Base-by-base conservation (phyloP, 306 rosid species). In the Ammopiptanthus mongolicus region DNA sequence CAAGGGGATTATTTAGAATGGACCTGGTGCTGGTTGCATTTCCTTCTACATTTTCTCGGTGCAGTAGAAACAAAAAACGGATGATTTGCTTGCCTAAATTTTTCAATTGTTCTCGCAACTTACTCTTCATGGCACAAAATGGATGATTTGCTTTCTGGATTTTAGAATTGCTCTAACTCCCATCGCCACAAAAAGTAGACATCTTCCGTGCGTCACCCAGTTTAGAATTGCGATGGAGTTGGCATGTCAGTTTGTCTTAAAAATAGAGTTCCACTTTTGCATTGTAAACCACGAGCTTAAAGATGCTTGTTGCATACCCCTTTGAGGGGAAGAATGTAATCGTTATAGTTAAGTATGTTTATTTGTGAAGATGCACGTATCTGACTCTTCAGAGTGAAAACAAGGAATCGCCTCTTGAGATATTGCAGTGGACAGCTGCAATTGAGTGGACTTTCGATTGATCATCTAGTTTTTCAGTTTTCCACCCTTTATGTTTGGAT, bases 1-100 rank as follows among this genome's bases (percentile, higher is more conserved):
- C 47, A 74, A 89, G 3, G 92, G 84, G 67, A 73, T 78, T 76
- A 14, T 75, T 34, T 95, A 85, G 80, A 80, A 70, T 47, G 37
- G 31, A 51, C 51, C 41, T 13, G n/a, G 34, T 58, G 39, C 55
- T 68, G 71, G 69, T 78, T 47, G 51, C 73, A 39, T 73, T 82
- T 57, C 22, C 42, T 78, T 31, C 56, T 41, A n/a, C 62, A 66
- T 71, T 70, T 75, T 52, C 56, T 31, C 31, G 33, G 61, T 59
- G 47, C 77, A 21, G 12, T 15, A 37, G 83, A 80, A 51, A 69
- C 78, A 75, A 77, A 33, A 33, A 34, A 70, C 42, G 66, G 50
- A 34, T 62, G 53, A 48, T 41, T 44, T 52, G 63, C 31, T 23
- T 74, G 11, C 78, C 57, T 36, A 68, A 61, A 23, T 67, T 76